Base-by-base conservation (phyloP, 2,329 filamentous ascomycete species). In the Sporothrix luriei region DNA sequence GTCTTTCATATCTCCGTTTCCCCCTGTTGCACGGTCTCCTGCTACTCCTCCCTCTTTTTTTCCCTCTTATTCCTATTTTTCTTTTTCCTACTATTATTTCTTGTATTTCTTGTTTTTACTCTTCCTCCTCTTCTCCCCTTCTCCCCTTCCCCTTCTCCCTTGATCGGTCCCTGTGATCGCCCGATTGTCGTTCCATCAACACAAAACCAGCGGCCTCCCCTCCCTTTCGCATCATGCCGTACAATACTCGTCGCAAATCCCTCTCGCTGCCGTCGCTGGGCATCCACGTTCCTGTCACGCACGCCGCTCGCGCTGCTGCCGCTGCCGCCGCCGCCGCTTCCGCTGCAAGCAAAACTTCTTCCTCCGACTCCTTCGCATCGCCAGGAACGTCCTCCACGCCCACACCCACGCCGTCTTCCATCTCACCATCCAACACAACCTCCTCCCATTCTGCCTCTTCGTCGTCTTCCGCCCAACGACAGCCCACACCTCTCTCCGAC, bases 191-290 rank as follows among this genome's bases (percentile, higher is more conserved):
- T 46, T 40, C 24, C 52, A 40, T 26, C 29, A 43, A 57, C 59
- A 46, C 40, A 46, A 62, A 62, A 16, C 14, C 16, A 6, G 48
- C 52, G 33, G 33, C 16, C 62, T 33, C 29, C 49, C 49, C 7
- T 65, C 38, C 54, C 40, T 21, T 49, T 48, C 26, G 40, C 73
- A 75, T 75, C 76, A 97, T 97, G 93, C 91, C 91, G 78, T 97
- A 97, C 85, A 97, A 97, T 81, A 98, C 94, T 75, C 91, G 94
- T 82, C 90, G 94, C 81, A 98, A 98, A 84, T 97, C 93, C 78
- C 84, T 99, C 74, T 97, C 94, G 73, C 85, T 98, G 77, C 91
- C 93, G 71, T 96, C 93, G 74, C 87, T 98, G 76, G 95, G 95
- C 79, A 97, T 98, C 76, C 92, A 95, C 76, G 85, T 97, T 73